Conservation (phyloP, 169 alveolate species). For the Cystoisospora suis region DNA sequence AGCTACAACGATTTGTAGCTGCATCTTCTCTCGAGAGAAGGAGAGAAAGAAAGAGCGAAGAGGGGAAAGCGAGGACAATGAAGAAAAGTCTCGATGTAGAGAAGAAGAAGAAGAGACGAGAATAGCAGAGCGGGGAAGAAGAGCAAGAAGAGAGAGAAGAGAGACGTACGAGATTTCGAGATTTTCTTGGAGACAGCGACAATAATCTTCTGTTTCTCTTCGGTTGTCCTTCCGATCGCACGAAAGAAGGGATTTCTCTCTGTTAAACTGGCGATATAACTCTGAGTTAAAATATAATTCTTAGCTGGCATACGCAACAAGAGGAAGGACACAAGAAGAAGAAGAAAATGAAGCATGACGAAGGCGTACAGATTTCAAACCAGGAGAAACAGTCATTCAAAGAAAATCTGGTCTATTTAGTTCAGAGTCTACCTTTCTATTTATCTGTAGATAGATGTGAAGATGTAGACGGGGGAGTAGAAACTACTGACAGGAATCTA, state of each 20-base stretch:
- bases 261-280: background rate
- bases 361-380: no score
- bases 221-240: background rate
- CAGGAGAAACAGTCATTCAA: background rate
- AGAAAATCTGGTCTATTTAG: background rate
- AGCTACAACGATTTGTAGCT: background rate
- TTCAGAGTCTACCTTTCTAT: background rate
- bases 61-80: no score
- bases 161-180: background rate
- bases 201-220: background rate
- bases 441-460: background rate
- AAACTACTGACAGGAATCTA: no score
- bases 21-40: background rate
- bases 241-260: background rate
- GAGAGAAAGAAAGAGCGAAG: no score
- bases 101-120: no score
- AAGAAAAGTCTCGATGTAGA: no score
- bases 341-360: background rate
- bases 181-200: background rate
- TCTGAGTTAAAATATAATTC: background rate
- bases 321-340: background rate
- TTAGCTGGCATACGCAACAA: background rate
- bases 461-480: background rate
- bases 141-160: background rate
- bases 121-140: no score